Base-by-base conservation (phyloP, 495 filamentous ascomycete genomes). In the Sporormia fimetaria region DNA sequence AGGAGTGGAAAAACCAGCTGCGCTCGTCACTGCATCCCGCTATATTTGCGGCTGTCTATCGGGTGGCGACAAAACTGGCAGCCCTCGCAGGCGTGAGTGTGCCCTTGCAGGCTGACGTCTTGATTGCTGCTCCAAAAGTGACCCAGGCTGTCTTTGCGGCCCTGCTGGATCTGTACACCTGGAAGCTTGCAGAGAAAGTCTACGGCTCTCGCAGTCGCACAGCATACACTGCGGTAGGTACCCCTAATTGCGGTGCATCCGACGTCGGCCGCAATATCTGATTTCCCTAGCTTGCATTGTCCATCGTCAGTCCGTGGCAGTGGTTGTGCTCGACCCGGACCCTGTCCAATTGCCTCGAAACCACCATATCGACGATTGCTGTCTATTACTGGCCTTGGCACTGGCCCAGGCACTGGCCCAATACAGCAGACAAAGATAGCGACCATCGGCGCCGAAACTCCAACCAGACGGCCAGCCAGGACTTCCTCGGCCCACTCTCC, bases 321-420 rank as follows among this genome's bases (percentile, higher is more conserved):
- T 99, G 81, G 81, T 95, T 92, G 59, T 92, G 81, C 59, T 87
- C 87, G 0, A 92, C 85, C 1, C 73, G 90, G 40, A 93, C 90
- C 0, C 74, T 99, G 37, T 95, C 87, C 27, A 99, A 96, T 62
- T 90, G 79, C 39, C 63, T 94, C 6, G 90, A 99, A 65, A 92
- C 83, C 1, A 83, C 80, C 3, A 55, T 99, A 46, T 95, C 90
- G 10, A 67, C 83, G 40, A 66, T 75, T 38, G 90, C 87, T 4
- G 63, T 95, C 11, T 73, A 74, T 49, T 72, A 76, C 40, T 96
- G 87, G 87, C 90, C 90, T 12, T 96, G 90, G 92, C 58, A 69
- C 36, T 74, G 70, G 72, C 68, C 34, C 15, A 40, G 20, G 1
- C n/a, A n/a, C n/a, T 12, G 17, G 12, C 7, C 35, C 46, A 15